Conservation (phyloP, 148 eudicot genomes). For the Rhododendron williamsianum region DNA sequence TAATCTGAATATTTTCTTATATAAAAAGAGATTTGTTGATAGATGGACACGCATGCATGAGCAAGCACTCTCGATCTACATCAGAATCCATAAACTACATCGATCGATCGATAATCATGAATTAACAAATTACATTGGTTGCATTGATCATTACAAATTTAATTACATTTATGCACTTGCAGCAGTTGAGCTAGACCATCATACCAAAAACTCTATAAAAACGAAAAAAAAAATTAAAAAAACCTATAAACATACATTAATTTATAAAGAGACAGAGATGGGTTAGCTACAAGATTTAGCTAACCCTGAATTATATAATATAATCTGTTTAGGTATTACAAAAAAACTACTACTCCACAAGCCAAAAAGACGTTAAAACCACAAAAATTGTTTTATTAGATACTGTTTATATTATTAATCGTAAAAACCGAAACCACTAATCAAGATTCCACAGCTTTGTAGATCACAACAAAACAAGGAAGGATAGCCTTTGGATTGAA, state of each 20-base stretch:
- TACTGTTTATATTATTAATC: background rate
- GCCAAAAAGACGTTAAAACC: background rate
- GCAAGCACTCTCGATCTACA: background rate
- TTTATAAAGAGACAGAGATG: background rate
- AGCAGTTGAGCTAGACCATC: background rate
- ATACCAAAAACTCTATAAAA: background rate
- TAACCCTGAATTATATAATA: background rate
- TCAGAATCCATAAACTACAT: no score
- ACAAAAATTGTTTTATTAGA: background rate
- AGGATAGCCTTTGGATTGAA: conserved; percentile 77
- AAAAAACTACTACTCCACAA: background rate
- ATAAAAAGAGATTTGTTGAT: background rate
- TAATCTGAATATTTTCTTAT: background rate
- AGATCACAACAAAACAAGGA: conserved; percentile 92
- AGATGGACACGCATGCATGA: background rate
- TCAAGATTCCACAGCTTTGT: conserved; percentile 43
- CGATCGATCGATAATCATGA: no score
- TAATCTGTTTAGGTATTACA: background rate
- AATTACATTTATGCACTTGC: background rate
- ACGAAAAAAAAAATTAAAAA: background rate
- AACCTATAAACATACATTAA: background rate
- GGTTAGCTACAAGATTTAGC: background rate
- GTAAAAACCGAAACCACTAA: background rate
- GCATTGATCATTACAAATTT: background rate
- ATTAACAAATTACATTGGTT: no score